A percentile compares a stretch with the other conserved stretches of the same genome.
These are phyloP conservation scores for Ganoderma boninense DNA, from an alignment of 1,284 basidiomycete genomes.

Conservation along the genomic window DNA sequence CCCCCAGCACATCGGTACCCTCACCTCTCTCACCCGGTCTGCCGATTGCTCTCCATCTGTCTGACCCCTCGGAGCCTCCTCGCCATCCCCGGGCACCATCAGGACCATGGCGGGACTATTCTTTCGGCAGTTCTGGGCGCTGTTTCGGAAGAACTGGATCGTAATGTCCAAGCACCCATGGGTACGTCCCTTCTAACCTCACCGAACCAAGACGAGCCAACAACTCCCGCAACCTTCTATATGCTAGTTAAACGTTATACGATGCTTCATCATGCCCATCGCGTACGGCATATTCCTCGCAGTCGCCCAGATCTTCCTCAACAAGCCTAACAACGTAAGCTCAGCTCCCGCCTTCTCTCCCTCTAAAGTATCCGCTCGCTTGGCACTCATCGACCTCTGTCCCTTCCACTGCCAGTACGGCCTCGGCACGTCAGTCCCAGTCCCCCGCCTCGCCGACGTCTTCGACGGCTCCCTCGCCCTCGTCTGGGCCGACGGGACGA, in stretches of 20 bases:
- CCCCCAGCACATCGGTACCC: neutral
- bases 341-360: slow-evolving; percentile 1
- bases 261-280: slow-evolving; percentile 75
- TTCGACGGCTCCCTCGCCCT: slow-evolving; percentile 64
- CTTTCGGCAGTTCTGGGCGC: slow-evolving; percentile 67
- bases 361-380: neutral
- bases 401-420: slow-evolving; percentile 56
- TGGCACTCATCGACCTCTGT: neutral
- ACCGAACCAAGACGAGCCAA: neutral
- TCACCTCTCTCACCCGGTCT: neutral
- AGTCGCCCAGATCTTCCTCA: slow-evolving; percentile 65
- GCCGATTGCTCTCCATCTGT: neutral
- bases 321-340: slow-evolving; percentile 64
- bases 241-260: slow-evolving; percentile 66
- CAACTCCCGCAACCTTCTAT: neutral
- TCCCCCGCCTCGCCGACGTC: slow-evolving; percentile 56
- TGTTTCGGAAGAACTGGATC: slow-evolving; percentile 83
- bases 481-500: slow-evolving; percentile 71
- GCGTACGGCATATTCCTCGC: slow-evolving; percentile 76
- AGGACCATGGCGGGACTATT: slow-evolving; percentile 47
- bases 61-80: slow-evolving; percentile 4
- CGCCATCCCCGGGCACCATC: neutral
- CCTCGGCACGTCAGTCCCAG: slow-evolving; percentile 62
- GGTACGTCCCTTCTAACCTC: slow-evolving; percentile 44
- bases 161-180: slow-evolving; percentile 68